Evolutionary conservation across 495 filamentous ascomycete species (phyloP).

Genomic region (Articulospora tetracladia): DNA sequence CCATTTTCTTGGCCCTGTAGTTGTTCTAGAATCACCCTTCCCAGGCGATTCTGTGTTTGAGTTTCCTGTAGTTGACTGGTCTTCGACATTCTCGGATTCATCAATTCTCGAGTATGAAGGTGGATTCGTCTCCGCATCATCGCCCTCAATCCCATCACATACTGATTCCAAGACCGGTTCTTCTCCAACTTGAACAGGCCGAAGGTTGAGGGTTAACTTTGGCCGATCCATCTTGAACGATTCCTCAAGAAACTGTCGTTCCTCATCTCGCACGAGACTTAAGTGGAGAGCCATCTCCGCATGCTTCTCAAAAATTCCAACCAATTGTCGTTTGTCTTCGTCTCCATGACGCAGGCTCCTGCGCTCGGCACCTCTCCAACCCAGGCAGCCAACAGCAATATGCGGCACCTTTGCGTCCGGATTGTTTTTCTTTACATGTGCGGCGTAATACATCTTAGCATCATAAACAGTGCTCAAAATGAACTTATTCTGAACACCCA

Average conservation of each 20-base stretch:
- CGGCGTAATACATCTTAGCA: slow-evolving; percentile 14
- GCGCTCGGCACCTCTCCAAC: slow-evolving; percentile 17
- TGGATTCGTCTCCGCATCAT: neutral
- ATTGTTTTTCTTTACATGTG: neutral
- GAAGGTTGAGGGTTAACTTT: slow-evolving; percentile 10
- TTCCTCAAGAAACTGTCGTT: slow-evolving; percentile 15
- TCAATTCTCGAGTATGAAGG: neutral
- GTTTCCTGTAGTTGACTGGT: neutral
- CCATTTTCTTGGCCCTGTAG: neutral
- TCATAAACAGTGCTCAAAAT: slow-evolving; percentile 19
- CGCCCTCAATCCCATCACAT: neutral
- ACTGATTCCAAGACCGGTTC: neutral
- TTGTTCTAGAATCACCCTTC: neutral
- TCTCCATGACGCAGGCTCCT: slow-evolving; percentile 9
- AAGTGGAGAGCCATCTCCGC: slow-evolving; percentile 15
- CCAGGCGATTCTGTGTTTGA: neutral
- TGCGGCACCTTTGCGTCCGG: slow-evolving; percentile 9
- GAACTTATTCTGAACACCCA: slow-evolving; percentile 16
- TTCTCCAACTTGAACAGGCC: neutral
- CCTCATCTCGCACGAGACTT: slow-evolving; percentile 6
- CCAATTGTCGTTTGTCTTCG: slow-evolving; percentile 15
- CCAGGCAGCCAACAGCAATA: slow-evolving; percentile 21
- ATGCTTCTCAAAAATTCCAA: slow-evolving; percentile 15
- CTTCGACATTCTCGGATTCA: neutral
- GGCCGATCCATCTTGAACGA: neutral